Evolutionary conservation across 1,284 basidiomycete genomes (phyloP), one percentile per base, ranked within the genome.

Genomic region (Pyrrhoderma noxium): DNA sequence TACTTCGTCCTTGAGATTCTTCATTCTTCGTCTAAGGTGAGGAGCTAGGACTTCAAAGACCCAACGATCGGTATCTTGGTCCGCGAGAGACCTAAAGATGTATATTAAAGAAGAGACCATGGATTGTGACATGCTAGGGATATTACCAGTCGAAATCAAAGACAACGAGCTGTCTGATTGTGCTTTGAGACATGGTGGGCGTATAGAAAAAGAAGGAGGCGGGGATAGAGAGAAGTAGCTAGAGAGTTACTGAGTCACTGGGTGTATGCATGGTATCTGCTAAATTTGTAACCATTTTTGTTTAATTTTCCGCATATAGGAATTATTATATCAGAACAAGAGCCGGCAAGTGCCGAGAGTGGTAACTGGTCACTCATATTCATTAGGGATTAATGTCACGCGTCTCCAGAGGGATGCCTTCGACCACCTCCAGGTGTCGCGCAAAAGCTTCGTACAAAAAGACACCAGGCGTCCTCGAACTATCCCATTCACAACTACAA

Each of bases 41-140:
- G 89, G 89, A 2, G 83, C 86, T 34, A 96, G 79, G 45, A 94
- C 89, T 66, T 99, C 95, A 62, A 97, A 89, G 52, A 97, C 77
- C 82, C 90, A 99, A 70, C 94, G 79, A 70, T 99, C 96, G 2
- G 93, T 89, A 70, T 99, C 96, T 70, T 98, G 93, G 70, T 99
- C 95, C 51, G 85, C 86, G 68, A 88, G 75, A 44, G 89, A 89
- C 88, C 87, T 89, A 61, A 16, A 11, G 36, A 18, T 13, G 53
- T 39, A 37, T n/a, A 18, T 36, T 39, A 43, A 50, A 40, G 39
- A 47, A 39, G 37, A 9, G 31, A 22, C 44, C 9, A 40, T 21
- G 9, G 19, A 22, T 19, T 38, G 8, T 22, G 13, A 25, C 14
- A 23, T 35, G 45, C 35, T 13, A 47, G 38, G 23, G n/a, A 14